A percentile compares a stretch with the other conserved stretches of the same genome.
Conservation (phyloP, 2,329 filamentous ascomycete species). For the Phaeoacremonium minimum region DNA sequence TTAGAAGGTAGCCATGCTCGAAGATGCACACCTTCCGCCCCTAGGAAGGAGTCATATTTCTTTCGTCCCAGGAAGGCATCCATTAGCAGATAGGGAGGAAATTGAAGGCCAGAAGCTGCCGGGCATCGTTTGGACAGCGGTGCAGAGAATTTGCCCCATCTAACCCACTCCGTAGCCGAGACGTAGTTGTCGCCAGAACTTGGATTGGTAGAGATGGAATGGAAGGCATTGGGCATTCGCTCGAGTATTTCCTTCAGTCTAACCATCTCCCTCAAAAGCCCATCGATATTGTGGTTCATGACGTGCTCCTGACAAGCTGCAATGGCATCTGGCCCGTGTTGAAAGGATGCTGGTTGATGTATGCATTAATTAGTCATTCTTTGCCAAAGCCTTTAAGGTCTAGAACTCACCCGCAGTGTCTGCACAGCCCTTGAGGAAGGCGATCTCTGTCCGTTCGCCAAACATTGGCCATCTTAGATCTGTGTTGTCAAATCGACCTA, state of each 20-base stretch:
- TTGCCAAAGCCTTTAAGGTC: neutral
- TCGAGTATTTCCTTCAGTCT: constrained; percentile 48
- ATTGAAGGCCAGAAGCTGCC: constrained; percentile 46
- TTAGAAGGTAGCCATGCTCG: constrained; percentile 51
- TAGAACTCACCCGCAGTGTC: constrained; percentile 41
- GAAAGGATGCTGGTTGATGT: constrained; percentile 32
- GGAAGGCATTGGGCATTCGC: constrained; percentile 48
- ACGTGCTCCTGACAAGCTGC: constrained; percentile 49
- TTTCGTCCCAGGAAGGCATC: constrained; percentile 49
- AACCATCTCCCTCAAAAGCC: constrained; percentile 44
- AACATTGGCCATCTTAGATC: constrained; percentile 52
- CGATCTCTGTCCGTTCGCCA: constrained; percentile 44
- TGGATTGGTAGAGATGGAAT: constrained; percentile 48
- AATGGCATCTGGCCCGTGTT: constrained; percentile 46
- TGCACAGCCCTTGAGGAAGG: constrained; percentile 45
- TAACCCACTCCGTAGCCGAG: constrained; percentile 41
- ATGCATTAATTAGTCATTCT: too few species aligned
- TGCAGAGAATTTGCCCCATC: constrained; percentile 46
- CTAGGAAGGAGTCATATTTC: constrained; percentile 47
- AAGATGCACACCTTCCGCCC: constrained; percentile 45
- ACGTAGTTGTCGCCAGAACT: constrained; percentile 47
- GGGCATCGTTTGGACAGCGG: constrained; percentile 46
- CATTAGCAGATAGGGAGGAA: constrained; percentile 49
- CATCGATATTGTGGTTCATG: constrained; percentile 47
- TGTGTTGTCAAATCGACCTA: constrained; percentile 47